phyloP scores from a whole-genome alignment of 495 filamentous ascomycete species.

The Xylaria bambusicola region DNA sequence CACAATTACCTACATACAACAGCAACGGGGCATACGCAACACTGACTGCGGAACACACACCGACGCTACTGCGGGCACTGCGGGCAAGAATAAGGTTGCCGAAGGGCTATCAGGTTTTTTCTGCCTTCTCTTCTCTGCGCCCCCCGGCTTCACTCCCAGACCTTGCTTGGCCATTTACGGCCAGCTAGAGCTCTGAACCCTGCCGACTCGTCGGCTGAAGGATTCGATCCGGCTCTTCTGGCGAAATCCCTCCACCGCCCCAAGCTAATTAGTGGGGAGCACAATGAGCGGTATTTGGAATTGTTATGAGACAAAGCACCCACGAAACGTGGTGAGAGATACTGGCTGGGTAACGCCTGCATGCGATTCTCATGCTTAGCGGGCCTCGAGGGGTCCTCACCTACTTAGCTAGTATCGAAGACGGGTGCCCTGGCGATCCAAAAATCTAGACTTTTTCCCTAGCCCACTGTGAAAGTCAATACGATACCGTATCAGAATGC shows the following conservation, averaged over 20 bases:
- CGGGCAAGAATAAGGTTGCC: slow-evolving; percentile 18
- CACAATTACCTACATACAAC: slow-evolving; percentile 7
- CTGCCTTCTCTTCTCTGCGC: background rate
- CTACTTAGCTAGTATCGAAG: background rate
- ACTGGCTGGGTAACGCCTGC: slow-evolving; percentile 5
- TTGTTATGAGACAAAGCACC: slow-evolving; percentile 13
- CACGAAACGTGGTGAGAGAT: slow-evolving; percentile 18
- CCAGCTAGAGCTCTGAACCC: slow-evolving; percentile 8
- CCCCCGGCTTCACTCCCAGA: background rate
- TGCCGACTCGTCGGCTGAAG: slow-evolving; percentile 12
- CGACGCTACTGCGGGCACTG: slow-evolving; percentile 13
- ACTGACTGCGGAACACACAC: slow-evolving; percentile 5
- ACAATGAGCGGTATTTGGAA: slow-evolving; percentile 12
- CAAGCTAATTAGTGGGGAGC: slow-evolving; percentile 9
- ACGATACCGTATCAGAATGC: background rate
- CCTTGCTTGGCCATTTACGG: slow-evolving; percentile 5
- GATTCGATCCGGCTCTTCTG: slow-evolving; percentile 14
- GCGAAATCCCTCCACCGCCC: slow-evolving; percentile 3
- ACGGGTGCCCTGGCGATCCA: slow-evolving; percentile 15
- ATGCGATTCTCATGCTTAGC: slow-evolving; percentile 12
- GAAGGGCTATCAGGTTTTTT: slow-evolving; percentile 4
- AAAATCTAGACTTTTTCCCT: slow-evolving; percentile 16
- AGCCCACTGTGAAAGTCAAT: background rate
- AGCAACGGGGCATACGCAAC: too few relatives aligned
- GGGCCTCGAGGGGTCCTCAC: background rate